phyloP scores from a whole-genome alignment of 352 stramenopile species.

The Peronospora destructor region DNA sequence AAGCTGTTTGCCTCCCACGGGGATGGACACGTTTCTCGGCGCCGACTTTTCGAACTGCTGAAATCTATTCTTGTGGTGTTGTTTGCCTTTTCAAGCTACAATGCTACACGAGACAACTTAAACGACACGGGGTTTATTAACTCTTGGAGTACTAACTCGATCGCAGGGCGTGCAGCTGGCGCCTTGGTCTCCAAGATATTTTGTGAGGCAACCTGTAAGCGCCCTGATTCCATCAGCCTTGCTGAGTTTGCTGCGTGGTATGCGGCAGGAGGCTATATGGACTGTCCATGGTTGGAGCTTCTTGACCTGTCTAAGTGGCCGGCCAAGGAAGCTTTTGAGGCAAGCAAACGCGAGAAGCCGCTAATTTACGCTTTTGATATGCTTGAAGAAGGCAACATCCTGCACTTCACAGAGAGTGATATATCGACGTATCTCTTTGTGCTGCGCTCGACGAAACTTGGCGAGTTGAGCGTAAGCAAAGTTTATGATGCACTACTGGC shows the following conservation, averaged over 20 bases:
- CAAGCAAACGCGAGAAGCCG: conserved; percentile 79
- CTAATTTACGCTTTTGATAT: conserved; percentile 84
- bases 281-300: conserved; percentile 94
- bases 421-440: conserved; percentile 84
- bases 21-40: conserved; percentile 55
- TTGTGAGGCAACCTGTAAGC: conserved; percentile 55
- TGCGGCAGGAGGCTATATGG: conserved; percentile 88
- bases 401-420: conserved; percentile 79
- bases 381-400: conserved; percentile 74
- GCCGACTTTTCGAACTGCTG: conserved; percentile 76
- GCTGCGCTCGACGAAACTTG: conserved; percentile 72
- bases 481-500: conserved; percentile 74
- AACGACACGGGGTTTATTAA: conserved; percentile 56
- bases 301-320: conserved; percentile 94
- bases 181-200: conserved; percentile 87
- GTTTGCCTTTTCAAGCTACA: conserved; percentile 82
- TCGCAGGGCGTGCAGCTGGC: conserved; percentile 83
- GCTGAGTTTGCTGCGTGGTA: conserved; percentile 97
- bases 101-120: conserved; percentile 46
- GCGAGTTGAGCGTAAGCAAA: conserved; percentile 60
- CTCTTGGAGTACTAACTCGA: conserved; percentile 69
- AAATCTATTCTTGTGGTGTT: conserved; percentile 75
- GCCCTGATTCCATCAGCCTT: conserved; percentile 83
- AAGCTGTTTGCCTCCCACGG: conserved; percentile 66
- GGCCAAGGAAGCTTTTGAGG: conserved; percentile 80